Conservation (phyloP, 1,139 yeast species). For the Yamadazyma membranifaciens region DNA sequence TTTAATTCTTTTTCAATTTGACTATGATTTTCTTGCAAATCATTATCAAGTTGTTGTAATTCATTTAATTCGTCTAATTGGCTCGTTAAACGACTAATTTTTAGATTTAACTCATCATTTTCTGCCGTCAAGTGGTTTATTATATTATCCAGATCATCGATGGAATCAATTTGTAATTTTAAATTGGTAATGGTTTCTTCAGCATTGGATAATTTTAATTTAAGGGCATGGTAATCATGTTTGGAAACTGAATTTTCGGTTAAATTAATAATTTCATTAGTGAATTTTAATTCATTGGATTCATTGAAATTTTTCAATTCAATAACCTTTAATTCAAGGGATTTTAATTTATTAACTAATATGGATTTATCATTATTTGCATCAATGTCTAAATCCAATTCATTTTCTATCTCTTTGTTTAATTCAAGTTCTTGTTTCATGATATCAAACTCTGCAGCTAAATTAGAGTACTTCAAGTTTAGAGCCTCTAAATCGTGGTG, state of each 20-base stretch:
- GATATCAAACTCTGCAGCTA: slow-evolving; percentile 39
- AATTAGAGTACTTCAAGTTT: slow-evolving; percentile 32
- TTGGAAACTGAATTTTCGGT: slow-evolving; percentile 14
- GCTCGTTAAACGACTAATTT: slow-evolving; percentile 35
- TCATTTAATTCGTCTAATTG: slow-evolving; percentile 59
- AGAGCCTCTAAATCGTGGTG: slow-evolving; percentile 26
- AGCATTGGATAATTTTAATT: slow-evolving; percentile 34
- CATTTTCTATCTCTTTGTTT: slow-evolving; percentile 39
- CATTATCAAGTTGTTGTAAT: slow-evolving; percentile 57
- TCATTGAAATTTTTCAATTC: slow-evolving; percentile 38
- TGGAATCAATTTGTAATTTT: slow-evolving; percentile 40
- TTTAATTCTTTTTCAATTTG: slow-evolving; percentile 56
- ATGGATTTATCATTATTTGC: slow-evolving; percentile 20
- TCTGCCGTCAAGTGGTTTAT: slow-evolving; percentile 57
- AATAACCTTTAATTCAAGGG: slow-evolving; percentile 37
- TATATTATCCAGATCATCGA: slow-evolving; percentile 44
- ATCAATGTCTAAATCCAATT: slow-evolving; percentile 18
- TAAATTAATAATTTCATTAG: slow-evolving; percentile 14
- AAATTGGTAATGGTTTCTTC: slow-evolving; percentile 44
- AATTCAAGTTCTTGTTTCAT: slow-evolving; percentile 49
- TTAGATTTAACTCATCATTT: slow-evolving; percentile 45
- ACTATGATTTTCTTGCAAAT: slow-evolving; percentile 57
- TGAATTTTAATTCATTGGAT: slow-evolving; percentile 24
- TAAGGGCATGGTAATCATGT: slow-evolving; percentile 14
- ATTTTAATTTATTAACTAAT: slow-evolving; percentile 27